Evolutionary conservation across 129 eudicot genomes (phyloP), one percentile per base, ranked within the genome.

Genomic region (Pittosporum tobira): DNA sequence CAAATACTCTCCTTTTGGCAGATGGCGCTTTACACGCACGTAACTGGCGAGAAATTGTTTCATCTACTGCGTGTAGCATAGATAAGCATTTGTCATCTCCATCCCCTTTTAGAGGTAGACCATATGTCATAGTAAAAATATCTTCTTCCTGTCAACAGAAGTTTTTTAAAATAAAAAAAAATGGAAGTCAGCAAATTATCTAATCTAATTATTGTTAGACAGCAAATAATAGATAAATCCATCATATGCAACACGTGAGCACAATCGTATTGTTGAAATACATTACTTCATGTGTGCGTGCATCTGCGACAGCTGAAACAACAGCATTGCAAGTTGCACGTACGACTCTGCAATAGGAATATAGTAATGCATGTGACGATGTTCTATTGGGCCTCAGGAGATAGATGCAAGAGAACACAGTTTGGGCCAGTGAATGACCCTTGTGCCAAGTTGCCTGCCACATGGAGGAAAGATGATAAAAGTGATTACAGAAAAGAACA

Each of bases 371-470:
- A 65, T 91, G 94, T 51, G 96, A 81, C 10, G 98, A 78, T 27
- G 94, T 86, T 71, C 96, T 88, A 60, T 83, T 96, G 50, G 82
- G 84, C 80, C 86, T 79, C 69, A 91, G 64, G 51, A 91, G 83
- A 61, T 91, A 91, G 57, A 91, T 76, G 83, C 94, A 86, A 61
- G 98, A 91, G 71, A 77, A 91, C 65, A 91, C 79, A 34, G 98
- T 91, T 71, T 91, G 98, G 5, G 95, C 90, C 52, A 91, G 58
- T 62, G 98, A 86, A 74, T 85, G 94, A 60, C 98, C 98, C 77
- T 81, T 91, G 75, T 91, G 98, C 98, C 98, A 91, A 22, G 98
- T 91, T 61, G 96, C 98, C 98, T 91, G 98, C 71, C 76, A 65
- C 31, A n/a, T 31, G 26, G 2, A 54, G 28, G 36, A 16, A 3